Base-by-base conservation (phyloP, 352 stramenopile genomes). In the Plasmopara halstedii region DNA sequence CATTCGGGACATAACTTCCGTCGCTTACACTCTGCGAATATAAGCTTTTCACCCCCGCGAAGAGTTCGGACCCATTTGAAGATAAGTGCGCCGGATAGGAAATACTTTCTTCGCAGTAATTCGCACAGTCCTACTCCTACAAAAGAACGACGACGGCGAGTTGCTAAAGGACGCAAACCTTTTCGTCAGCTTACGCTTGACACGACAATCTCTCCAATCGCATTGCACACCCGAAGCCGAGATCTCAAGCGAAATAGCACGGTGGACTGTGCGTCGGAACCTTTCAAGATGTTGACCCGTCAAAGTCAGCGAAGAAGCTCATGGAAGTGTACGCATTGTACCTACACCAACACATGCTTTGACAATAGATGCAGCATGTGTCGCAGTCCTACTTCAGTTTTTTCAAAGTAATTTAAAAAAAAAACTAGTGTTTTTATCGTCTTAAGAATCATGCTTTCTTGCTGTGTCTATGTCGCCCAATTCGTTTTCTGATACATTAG, bases 291-390 rank as follows among this genome's bases (percentile, higher is more conserved):
- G 56, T 42, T 62, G 14, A 73, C 64, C 8, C 56, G 64, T 15
- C 64, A 73, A 40, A 27, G 46, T 14, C 61, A 54, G 33, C 57
- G 54, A 44, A 38, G 44, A 41, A 63, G 44, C 45, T 67, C 72
- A 9, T 88, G 76, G 76, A 67, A 56, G 14, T 88, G 76, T 34
- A 14, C 33, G 18, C 50, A 77, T 41, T 88, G 76, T 61, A 88
- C 76, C 14, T 88, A 70, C 42, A 69, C 78, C 39, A 88, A 88
- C 55, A 84, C 69, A 33, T 88, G 76, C 59, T 85, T 88, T 27
- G 71, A 84, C 41, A 70, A 50, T 15, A 50, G 60, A 22, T 88
- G 76, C 62, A 79, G 71, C 46, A 88, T 88, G 73, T 88, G 73
- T 52, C 67, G 60, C 40, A 61, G 61, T 26, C 17, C 51, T 50